Conservation (phyloP, 768 basidiomycete genomes). For the Podaxis carcinomalis region DNA sequence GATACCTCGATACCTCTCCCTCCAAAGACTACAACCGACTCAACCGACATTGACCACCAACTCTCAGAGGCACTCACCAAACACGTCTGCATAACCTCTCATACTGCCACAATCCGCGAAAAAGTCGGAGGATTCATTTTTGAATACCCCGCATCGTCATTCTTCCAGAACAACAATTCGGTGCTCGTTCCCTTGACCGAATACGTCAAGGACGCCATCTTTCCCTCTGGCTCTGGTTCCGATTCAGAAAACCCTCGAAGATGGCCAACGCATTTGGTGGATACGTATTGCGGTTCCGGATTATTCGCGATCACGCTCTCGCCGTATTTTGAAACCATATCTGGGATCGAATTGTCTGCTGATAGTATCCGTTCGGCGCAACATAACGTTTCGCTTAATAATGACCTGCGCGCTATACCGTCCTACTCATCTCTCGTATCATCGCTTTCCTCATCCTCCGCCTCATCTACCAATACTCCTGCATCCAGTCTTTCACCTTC, state of each 20-base stretch:
- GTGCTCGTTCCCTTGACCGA: constrained; percentile 80
- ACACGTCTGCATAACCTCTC: constrained; percentile 82
- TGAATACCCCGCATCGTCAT: constrained; percentile 82
- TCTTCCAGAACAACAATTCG: constrained; percentile 99
- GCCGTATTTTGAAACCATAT: constrained; percentile 65
- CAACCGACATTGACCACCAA: constrained; percentile 24
- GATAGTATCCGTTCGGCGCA: constrained; percentile 69
- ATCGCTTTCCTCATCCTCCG: background rate
- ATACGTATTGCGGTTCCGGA: constrained; percentile 90
- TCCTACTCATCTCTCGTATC: background rate
- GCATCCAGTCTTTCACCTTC: background rate
- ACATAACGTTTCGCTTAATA: constrained; percentile 62
- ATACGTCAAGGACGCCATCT: constrained; percentile 77
- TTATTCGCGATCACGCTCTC: constrained; percentile 85
- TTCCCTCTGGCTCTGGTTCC: constrained; percentile 23
- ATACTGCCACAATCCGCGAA: constrained; percentile 78
- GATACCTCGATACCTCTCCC: constrained; percentile 21
- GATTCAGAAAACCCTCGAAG: constrained; percentile 17
- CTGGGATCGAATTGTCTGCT: constrained; percentile 82
- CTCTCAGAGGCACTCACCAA: constrained; percentile 39
- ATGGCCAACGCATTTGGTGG: constrained; percentile 80
- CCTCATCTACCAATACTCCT: background rate
- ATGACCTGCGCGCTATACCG: constrained; percentile 10
- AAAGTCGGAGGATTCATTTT: constrained; percentile 77
- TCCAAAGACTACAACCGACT: background rate